These are phyloP conservation scores for Suillus plorans DNA, from an alignment of 768 basidiomycete genomes.

Conservation along the genomic window DNA sequence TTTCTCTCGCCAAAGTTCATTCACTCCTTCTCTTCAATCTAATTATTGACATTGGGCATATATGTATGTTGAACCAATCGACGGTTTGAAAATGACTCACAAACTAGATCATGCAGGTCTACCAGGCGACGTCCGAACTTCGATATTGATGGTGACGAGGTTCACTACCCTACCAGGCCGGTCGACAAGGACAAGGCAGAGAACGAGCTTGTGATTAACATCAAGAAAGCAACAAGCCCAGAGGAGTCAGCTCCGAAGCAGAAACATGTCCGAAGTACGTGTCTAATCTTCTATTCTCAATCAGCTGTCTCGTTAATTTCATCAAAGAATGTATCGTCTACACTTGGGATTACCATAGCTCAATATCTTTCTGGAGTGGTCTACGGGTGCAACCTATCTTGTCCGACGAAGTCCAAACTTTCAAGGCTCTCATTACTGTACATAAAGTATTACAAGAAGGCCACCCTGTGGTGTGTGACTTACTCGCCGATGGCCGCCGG, in stretches of 20 bases:
- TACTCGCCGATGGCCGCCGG: constrained; percentile 2
- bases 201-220: constrained; percentile 87
- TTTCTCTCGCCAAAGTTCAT: neutral
- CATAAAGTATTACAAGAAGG: constrained; percentile 99
- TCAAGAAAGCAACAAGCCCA: constrained; percentile 96
- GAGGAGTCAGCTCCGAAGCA: constrained; percentile 98
- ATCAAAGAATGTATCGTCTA: constrained; percentile 91
- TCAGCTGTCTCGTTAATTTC: constrained; percentile 14
- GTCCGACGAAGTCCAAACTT: constrained; percentile 96
- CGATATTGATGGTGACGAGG: constrained; percentile 75
- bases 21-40: neutral
- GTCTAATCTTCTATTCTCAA: constrained; percentile 12
- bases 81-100: neutral
- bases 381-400: constrained; percentile 95
- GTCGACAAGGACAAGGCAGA: constrained; percentile 99
- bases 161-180: constrained; percentile 94
- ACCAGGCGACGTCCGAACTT: constrained; percentile 39
- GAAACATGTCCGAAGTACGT: constrained; percentile 97
- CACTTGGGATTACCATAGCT: constrained; percentile 99
- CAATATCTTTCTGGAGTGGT: constrained; percentile 97
- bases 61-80: constrained; percentile 9
- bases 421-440: constrained; percentile 96
- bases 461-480: constrained; percentile 73
- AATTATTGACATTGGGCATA: constrained; percentile 10
- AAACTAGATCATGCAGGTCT: constrained; percentile 27